A percentile compares a stretch with the other conserved stretches of the same genome.
phyloP scores from a whole-genome alignment of 2,329 filamentous ascomycete species.

The Penicillium thymicola region DNA sequence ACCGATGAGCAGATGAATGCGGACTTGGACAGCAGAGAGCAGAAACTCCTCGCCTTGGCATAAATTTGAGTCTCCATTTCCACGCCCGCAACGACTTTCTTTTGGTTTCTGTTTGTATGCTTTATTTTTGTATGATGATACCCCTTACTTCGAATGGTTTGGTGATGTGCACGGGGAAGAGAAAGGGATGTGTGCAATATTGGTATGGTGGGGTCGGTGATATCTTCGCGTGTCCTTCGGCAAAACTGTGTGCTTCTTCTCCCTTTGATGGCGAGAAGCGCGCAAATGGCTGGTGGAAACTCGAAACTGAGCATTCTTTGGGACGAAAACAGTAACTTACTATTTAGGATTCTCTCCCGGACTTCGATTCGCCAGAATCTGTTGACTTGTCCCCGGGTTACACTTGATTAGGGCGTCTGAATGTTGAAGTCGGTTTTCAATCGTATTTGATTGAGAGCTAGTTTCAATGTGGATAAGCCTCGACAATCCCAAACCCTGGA shows the following conservation, averaged over 20 bases:
- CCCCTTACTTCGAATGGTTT: constrained; percentile 9
- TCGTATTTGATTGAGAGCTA: neutral
- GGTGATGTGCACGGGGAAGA: constrained; percentile 1
- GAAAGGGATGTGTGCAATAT: neutral
- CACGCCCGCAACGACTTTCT: constrained; percentile 7
- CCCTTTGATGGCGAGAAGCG: neutral
- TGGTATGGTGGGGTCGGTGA: neutral
- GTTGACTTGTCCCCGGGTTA: neutral
- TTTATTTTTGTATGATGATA: constrained; percentile 13
- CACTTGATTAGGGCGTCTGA: neutral
- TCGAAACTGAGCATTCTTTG: neutral
- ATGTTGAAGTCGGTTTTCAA: neutral
- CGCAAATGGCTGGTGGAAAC: neutral
- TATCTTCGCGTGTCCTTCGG: neutral
- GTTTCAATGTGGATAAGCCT: neutral
- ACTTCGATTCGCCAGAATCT: neutral
- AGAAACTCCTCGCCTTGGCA: constrained; percentile 8
- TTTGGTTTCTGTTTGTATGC: constrained; percentile 6
- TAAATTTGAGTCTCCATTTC: neutral
- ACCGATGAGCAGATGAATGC: constrained; percentile 32
- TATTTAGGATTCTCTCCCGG: constrained; percentile 2
- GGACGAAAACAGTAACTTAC: constrained; percentile 1
- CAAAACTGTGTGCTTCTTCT: neutral
- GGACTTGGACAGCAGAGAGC: constrained; percentile 28
- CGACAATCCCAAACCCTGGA: neutral